Conservation (phyloP, 805 yeast species). For the Hanseniaspora thailandica region DNA sequence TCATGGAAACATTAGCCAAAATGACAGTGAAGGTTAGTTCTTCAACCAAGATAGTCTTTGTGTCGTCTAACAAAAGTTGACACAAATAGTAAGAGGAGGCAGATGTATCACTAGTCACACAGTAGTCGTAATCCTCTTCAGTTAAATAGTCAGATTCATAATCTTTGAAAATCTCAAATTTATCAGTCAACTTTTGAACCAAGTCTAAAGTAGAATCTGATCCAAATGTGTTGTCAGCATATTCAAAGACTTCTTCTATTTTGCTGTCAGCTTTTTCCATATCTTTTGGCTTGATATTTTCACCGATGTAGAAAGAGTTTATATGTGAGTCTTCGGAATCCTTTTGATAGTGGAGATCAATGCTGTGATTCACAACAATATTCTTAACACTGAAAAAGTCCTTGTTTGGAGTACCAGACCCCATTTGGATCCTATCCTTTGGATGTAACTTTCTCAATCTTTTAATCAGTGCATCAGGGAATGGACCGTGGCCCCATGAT, state of each 20-base stretch:
- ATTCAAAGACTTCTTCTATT: slow-evolving; percentile 38
- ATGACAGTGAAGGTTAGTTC: slow-evolving; percentile 58
- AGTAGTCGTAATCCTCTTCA: slow-evolving; percentile 45
- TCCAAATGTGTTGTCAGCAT: slow-evolving; percentile 46
- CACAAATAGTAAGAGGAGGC: slow-evolving; percentile 47
- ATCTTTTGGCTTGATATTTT: background rate
- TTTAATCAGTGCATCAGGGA: slow-evolving; percentile 24
- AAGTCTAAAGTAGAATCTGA: slow-evolving; percentile 41
- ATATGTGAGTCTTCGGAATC: background rate
- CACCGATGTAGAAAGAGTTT: background rate
- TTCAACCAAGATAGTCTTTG: slow-evolving; percentile 52
- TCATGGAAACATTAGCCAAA: slow-evolving; percentile 33
- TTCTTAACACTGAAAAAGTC: slow-evolving; percentile 1
- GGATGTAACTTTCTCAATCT: slow-evolving; percentile 34
- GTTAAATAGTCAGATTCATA: slow-evolving; percentile 27
- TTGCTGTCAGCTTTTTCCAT: slow-evolving; percentile 26
- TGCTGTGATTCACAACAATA: background rate
- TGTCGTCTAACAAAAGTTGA: slow-evolving; percentile 41
- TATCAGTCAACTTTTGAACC: slow-evolving; percentile 18
- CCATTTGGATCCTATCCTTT: background rate
- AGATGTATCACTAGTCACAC: slow-evolving; percentile 45
- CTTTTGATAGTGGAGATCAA: background rate
- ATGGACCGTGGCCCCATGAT: slow-evolving; percentile 14
- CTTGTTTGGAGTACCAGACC: slow-evolving; percentile 2
- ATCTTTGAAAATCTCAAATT: background rate